phyloP scores from a whole-genome alignment of 148 eudicot genomes.

The Fagopyrum tataricum region DNA sequence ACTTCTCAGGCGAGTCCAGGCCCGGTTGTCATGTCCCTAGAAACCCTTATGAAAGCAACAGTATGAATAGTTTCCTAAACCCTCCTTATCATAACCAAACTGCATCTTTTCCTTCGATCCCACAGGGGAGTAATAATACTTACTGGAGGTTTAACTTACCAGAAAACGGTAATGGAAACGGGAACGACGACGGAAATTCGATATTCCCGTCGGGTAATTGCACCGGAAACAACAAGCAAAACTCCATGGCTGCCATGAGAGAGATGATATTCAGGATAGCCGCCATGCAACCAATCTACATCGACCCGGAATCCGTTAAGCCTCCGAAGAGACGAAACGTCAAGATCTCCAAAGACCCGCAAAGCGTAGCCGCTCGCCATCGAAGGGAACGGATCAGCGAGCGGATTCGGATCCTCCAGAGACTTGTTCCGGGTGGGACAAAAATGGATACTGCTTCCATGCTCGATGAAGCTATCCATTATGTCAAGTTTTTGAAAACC shows the following conservation, averaged over 20 bases:
- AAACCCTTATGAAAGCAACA: not conserved
- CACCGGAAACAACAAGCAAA: slow-evolving; percentile 23
- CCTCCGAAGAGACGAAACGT: slow-evolving; percentile 79
- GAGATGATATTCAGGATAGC: slow-evolving; percentile 91
- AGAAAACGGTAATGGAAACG: not conserved
- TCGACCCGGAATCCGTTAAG: slow-evolving; percentile 81
- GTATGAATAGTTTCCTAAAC: not conserved
- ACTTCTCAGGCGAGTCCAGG: not conserved
- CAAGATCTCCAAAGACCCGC: slow-evolving; percentile 79
- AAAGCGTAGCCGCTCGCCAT: slow-evolving; percentile 82
- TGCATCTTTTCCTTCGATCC: not conserved
- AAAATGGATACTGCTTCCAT: slow-evolving; percentile 94
- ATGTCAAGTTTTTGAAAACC: slow-evolving; percentile 75
- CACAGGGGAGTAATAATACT: not conserved
- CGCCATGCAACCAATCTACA: slow-evolving; percentile 87
- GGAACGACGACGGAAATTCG: not conserved
- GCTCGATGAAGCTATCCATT: slow-evolving; percentile 89
- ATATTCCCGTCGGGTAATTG: not conserved
- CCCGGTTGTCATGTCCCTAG: not conserved
- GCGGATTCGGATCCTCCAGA: slow-evolving; percentile 70
- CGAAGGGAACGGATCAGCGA: slow-evolving; percentile 81
- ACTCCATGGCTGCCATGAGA: slow-evolving; percentile 74
- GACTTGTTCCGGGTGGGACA: slow-evolving; percentile 90
- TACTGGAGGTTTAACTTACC: not conserved
- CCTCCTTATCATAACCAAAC: not conserved